Base-by-base conservation (phyloP, 768 basidiomycete species). In the Pleurotus tuber-regium region DNA sequence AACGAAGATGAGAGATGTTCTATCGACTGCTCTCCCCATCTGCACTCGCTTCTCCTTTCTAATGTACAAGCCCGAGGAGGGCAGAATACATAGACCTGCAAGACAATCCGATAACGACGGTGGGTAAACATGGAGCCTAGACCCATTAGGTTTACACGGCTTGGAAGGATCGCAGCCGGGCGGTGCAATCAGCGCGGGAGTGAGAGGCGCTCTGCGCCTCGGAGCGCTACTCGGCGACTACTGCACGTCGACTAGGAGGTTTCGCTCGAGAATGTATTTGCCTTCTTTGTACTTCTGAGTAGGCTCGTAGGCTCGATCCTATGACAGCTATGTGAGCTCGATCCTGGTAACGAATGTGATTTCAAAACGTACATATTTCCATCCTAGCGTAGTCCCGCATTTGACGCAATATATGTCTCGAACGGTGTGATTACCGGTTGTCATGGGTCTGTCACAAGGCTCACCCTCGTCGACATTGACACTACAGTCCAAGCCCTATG, bases 211-310 rank as follows among this genome's bases (percentile, higher is more conserved):
- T 25, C 54, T 38, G 40, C 28, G 43, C 38, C 33, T 54, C 54
- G 41, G 38, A 50, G n/a, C 35, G 35, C 35, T 38, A 33, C 36
- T 36, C 29, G 38, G 21, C 52, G 49, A 35, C 62, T 75, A 92
- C 73, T 92, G 87, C 50, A 93, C 90, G 62, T 93, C 90, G 59
- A 85, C 78, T 62, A 92, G 86, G 61, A 92, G 78, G 65, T 89
- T 90, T 62, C 92, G 87, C 72, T 99, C 96, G 56, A 99, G 89
- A 66, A 99, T 98, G 69, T 83, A 97, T 76, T 94, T 94, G 65
- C 94, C 93, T 74, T 99, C 96, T 66, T 99, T 99, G 78, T 98
- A 99, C 69, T 88, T 92, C 79, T 99, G 95, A 6, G 84, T 79
- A 9, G 77, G 64, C 63, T 98, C 95, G 64, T 85, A 97, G 12